Evolutionary conservation across 768 basidiomycete genomes (phyloP), one percentile per base, ranked within the genome.

Genomic region (Collybiopsis luxurians): DNA sequence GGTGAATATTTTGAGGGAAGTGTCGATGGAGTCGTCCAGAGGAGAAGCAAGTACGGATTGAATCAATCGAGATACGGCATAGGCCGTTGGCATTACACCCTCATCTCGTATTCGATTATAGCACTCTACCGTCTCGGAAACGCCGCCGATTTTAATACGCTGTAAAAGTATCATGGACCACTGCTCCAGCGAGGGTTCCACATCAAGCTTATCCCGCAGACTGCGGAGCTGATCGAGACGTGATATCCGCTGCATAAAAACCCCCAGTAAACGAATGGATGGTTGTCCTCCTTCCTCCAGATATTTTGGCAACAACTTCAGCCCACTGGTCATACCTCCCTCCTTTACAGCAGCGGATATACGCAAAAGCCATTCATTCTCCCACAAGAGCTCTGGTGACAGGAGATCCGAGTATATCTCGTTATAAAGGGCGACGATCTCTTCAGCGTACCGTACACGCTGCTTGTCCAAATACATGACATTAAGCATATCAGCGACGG

Each of bases 151-250:
- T 19, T 54, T 42, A 21, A 54, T 28, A 19, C 21, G 72, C 60
- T 87, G 86, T 43, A 66, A 64, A 57, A 91, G 75, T 31, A 90
- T 64, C 53, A 79, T 69, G 4, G 80, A 75, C 79, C 87, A 89
- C 31, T 82, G 80, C 13, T 69, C 60, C 0, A 74, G 69, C 9
- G 71, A 71, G 21, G 79, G 75, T 44, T 66, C 65, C 49, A 82
- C 53, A 19, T 65, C 67, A 5, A 85, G 69, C 13, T 69, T 28
- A 21, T 55, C 45, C 21, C 53, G 39, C n/a, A 54, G 23, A 21
- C 28, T 54, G 42, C 43, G 43, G 26, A 54, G 31, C 19, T 54
- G 53, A 17, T 44, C 28, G 17, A 54, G 34, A 12, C 40, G 39
- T 26, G 39, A 40, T 5, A 54, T 34, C 11, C 53, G 53, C 24